phyloP scores from a whole-genome alignment of 768 basidiomycete genomes.

The Lactarius sanguifluus region DNA sequence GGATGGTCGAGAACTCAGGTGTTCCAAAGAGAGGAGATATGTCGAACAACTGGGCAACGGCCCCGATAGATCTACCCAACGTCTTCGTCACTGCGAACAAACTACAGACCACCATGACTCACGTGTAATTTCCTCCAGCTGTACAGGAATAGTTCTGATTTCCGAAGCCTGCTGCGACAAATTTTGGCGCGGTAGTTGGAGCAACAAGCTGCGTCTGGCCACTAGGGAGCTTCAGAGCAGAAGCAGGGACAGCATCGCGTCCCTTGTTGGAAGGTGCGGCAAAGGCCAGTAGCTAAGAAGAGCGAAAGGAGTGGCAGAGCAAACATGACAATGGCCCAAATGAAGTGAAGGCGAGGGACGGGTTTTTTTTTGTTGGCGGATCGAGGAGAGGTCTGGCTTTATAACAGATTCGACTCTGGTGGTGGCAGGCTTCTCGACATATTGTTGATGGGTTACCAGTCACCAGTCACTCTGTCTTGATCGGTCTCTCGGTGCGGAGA shows the following conservation, averaged over 20 bases:
- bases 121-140: constrained; percentile 15
- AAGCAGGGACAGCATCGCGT: background rate
- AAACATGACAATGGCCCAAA: constrained; percentile 9
- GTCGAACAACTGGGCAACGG: constrained; percentile 24
- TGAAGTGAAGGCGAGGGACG: background rate
- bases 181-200: background rate
- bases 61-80: constrained; percentile 21
- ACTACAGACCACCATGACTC: background rate
- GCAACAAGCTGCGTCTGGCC: background rate
- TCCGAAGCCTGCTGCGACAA: constrained; percentile 3
- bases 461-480: background rate
- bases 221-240: background rate
- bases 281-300: constrained; percentile 1
- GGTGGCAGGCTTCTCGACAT: background rate
- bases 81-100: background rate
- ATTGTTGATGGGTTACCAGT: background rate
- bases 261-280: background rate
- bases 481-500: background rate
- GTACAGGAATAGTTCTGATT: constrained; percentile 21
- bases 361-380: background rate
- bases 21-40: constrained; percentile 10
- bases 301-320: constrained; percentile 1
- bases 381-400: background rate
- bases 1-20: constrained; percentile 6
- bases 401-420: background rate